Evolutionary conservation across 2,329 filamentous ascomycete species (phyloP).

Genomic region (Neofusicoccum sp.): DNA sequence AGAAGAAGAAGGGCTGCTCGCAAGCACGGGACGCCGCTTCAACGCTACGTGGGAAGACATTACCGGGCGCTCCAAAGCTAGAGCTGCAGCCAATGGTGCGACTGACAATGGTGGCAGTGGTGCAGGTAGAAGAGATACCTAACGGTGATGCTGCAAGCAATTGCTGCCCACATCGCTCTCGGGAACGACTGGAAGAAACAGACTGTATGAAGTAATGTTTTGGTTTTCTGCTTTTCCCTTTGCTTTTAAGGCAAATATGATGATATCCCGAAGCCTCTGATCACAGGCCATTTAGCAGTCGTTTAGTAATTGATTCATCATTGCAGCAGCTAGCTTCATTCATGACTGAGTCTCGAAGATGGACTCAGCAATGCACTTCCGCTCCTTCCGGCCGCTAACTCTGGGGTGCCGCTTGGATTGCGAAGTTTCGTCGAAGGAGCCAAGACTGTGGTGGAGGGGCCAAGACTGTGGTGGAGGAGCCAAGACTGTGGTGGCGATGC

Average conservation of each 20-base stretch:
- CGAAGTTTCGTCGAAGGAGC: neutral
- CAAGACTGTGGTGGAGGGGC: neutral
- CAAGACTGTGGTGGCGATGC: neutral
- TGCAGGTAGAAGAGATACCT: constrained; percentile 12
- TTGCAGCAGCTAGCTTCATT: neutral
- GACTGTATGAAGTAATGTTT: neutral
- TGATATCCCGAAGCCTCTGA: constrained; percentile 6
- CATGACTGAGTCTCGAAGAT: neutral
- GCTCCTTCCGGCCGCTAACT: neutral
- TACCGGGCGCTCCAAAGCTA: constrained; percentile 53
- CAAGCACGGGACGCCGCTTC: constrained; percentile 77
- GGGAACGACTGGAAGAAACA: neutral
- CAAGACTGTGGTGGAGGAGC: neutral
- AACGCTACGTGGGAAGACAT: constrained; percentile 88
- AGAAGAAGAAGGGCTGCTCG: constrained; percentile 89
- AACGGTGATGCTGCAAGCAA: neutral
- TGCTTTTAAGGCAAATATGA: neutral
- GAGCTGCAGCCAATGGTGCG: constrained; percentile 19
- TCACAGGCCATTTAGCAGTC: neutral
- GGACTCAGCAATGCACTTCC: neutral
- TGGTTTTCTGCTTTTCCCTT: neutral
- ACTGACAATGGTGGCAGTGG: constrained; percentile 14
- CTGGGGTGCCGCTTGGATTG: neutral
- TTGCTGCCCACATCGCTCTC: neutral
- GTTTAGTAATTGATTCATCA: neutral